A percentile compares a stretch with the other conserved stretches of the same genome.
Evolutionary conservation across 345 rosid species (phyloP).

Genomic region (Populus ilicifolia): DNA sequence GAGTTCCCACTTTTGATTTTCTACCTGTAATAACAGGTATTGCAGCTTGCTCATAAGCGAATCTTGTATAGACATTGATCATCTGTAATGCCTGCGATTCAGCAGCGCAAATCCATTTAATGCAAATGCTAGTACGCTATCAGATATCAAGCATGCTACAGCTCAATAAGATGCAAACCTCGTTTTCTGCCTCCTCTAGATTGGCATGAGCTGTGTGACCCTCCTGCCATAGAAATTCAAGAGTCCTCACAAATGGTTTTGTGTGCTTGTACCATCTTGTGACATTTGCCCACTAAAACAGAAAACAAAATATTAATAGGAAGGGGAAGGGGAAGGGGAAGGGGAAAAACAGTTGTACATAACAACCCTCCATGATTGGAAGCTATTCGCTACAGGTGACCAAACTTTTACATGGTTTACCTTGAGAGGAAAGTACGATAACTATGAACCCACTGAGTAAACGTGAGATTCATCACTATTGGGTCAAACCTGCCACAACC

Average conservation of each 20-base stretch:
- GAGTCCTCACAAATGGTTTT: constrained; percentile 90
- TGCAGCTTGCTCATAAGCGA: constrained; percentile 91
- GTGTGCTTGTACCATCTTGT: constrained; percentile 98
- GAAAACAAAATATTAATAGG: not conserved
- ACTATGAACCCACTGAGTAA: constrained; percentile 96
- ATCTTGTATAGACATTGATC: constrained; percentile 82
- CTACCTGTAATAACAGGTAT: constrained; percentile 91
- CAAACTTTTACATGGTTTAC: constrained; percentile 62
- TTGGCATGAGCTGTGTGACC: constrained; percentile 95
- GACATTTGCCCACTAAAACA: constrained; percentile 82
- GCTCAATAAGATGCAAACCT: constrained; percentile 44
- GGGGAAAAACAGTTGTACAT: not conserved
- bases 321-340: not conserved
- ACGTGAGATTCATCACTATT: constrained; percentile 96
- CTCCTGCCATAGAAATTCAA: constrained; percentile 96
- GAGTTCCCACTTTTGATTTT: constrained; percentile 79
- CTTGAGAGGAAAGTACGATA: constrained; percentile 92
- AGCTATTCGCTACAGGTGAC: not conserved
- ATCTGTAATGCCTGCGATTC: constrained; percentile 72
- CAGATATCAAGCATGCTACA: constrained; percentile 5
- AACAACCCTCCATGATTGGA: not conserved
- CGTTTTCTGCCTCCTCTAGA: constrained; percentile 85
- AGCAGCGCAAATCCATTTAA: constrained; percentile 30
- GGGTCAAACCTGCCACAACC: constrained; percentile 97
- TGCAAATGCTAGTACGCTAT: not conserved